phyloP scores from a whole-genome alignment of 208 protist genomes.

The Trypanosoma mega region DNA sequence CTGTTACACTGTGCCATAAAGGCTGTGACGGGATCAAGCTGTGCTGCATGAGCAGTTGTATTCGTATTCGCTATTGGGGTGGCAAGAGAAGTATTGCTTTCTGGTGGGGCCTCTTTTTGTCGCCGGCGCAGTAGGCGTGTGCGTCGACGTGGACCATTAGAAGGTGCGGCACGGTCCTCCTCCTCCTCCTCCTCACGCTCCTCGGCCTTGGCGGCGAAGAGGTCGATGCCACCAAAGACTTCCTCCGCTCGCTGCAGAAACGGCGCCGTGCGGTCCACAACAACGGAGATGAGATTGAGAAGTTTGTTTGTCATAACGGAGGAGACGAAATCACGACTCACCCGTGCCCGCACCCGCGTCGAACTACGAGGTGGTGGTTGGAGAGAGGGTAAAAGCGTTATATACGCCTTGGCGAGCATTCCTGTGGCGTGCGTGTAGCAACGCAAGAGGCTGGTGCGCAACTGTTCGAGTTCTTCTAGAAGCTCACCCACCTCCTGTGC shows the following conservation, averaged over 20 bases:
- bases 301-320: slow-evolving; percentile 74
- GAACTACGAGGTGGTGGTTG: slow-evolving; percentile 14
- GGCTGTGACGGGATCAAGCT: slow-evolving; percentile 54
- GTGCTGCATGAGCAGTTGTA: not conserved
- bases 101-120: not conserved
- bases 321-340: slow-evolving; percentile 81
- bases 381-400: slow-evolving; percentile 63
- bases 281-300: slow-evolving; percentile 77
- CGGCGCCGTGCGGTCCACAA: slow-evolving; percentile 70
- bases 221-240: slow-evolving; percentile 64
- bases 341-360: slow-evolving; percentile 45
- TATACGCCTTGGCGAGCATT: slow-evolving; percentile 81
- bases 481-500: slow-evolving; percentile 64
- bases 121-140: slow-evolving; percentile 24
- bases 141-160: slow-evolving; percentile 10
- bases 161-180: slow-evolving; percentile 5
- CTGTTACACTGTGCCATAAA: slow-evolving; percentile 58
- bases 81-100: not conserved
- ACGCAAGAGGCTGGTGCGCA: slow-evolving; percentile 57
- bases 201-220: slow-evolving; percentile 73
- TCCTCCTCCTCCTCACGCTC: slow-evolving; percentile 22
- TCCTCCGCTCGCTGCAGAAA: slow-evolving; percentile 73
- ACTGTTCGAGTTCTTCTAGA: slow-evolving; percentile 71
- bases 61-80: not conserved
- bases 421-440: slow-evolving; percentile 77